phyloP scores from a whole-genome alignment of 1,284 basidiomycete species.

The Paramarasmius palmivorus region DNA sequence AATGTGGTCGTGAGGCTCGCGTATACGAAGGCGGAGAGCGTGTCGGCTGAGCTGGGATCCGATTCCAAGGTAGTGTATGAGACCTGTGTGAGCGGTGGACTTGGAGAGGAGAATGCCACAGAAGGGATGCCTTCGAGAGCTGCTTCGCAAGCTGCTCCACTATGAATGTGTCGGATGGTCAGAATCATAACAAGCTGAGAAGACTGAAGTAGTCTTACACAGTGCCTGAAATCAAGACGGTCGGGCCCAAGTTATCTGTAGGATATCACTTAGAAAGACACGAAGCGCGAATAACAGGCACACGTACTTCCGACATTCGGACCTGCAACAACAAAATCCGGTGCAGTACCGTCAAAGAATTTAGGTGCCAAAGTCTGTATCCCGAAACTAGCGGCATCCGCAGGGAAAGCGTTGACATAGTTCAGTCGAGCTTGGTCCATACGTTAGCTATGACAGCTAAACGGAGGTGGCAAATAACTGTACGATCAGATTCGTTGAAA shows the following conservation, averaged over 20 bases:
- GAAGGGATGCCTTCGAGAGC: conserved; percentile 40
- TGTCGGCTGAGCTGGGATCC: conserved; percentile 27
- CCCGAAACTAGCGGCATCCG: conserved; percentile 35
- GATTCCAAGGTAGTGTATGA: conserved; percentile 39
- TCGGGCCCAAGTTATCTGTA: conserved; percentile 32
- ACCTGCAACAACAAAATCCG: conserved; percentile 44
- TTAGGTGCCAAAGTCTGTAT: conserved; percentile 37
- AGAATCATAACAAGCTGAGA: not conserved
- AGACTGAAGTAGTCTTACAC: conserved; percentile 36
- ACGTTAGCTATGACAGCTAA: not conserved
- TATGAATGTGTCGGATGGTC: conserved; percentile 14
- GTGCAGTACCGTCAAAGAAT: conserved; percentile 30
- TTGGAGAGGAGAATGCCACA: conserved; percentile 38
- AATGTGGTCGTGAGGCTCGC: conserved; percentile 34
- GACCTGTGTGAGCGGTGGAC: conserved; percentile 28
- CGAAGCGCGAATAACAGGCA: too few relatives aligned
- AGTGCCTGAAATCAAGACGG: conserved; percentile 36
- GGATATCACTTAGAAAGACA: too few relatives aligned
- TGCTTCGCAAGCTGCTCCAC: conserved; percentile 42
- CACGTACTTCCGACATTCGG: conserved; percentile 44
- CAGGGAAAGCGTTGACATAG: conserved; percentile 30
- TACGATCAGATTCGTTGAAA: conserved; percentile 35
- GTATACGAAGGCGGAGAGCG: conserved; percentile 33
- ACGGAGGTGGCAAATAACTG: conserved; percentile 16
- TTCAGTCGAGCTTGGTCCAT: conserved; percentile 30